Conservation (phyloP, 495 filamentous ascomycete genomes). For the Talaromyces thailandensis region DNA sequence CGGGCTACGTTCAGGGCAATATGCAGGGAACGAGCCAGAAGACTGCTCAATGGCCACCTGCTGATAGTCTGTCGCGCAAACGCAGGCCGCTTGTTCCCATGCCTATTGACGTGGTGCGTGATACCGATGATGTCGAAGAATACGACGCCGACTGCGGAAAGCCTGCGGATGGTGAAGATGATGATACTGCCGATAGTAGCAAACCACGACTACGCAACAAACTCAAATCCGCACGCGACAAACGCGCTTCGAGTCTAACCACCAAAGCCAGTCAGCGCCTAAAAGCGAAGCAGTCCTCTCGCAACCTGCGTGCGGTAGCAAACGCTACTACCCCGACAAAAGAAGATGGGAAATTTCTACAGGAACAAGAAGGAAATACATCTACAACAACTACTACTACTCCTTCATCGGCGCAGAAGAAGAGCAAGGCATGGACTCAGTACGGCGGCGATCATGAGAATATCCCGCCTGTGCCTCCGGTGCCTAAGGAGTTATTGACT, state of each 20-base stretch:
- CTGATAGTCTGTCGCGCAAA: constrained; percentile 33
- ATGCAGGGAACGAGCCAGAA: not conserved
- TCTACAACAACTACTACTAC: constrained; percentile 7
- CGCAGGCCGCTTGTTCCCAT: constrained; percentile 25
- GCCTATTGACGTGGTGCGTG: constrained; percentile 15
- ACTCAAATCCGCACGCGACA: constrained; percentile 5
- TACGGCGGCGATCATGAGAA: constrained; percentile 14
- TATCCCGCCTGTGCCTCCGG: constrained; percentile 36
- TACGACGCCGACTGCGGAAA: constrained; percentile 6
- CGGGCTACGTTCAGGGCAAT: not conserved
- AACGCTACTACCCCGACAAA: constrained; percentile 7
- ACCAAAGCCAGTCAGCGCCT: constrained; percentile 5
- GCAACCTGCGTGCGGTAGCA: constrained; percentile 13
- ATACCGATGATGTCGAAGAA: not conserved
- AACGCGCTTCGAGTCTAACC: not conserved
- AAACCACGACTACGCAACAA: not conserved
- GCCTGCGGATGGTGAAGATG: not conserved
- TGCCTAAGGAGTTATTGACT: constrained; percentile 27
- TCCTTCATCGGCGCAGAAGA: not conserved
- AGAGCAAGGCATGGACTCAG: constrained; percentile 8
- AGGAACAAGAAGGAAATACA: constrained; percentile 4
- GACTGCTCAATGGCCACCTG: constrained; percentile 12
- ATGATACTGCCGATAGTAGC: constrained; percentile 10
- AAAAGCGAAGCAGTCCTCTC: constrained; percentile 18
- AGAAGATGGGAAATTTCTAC: constrained; percentile 4